Percentiles rank a stretch among this genome's conserved stretches.
Conservation (phyloP, 179 eudicot species). For the Corrigiola litoralis region DNA sequence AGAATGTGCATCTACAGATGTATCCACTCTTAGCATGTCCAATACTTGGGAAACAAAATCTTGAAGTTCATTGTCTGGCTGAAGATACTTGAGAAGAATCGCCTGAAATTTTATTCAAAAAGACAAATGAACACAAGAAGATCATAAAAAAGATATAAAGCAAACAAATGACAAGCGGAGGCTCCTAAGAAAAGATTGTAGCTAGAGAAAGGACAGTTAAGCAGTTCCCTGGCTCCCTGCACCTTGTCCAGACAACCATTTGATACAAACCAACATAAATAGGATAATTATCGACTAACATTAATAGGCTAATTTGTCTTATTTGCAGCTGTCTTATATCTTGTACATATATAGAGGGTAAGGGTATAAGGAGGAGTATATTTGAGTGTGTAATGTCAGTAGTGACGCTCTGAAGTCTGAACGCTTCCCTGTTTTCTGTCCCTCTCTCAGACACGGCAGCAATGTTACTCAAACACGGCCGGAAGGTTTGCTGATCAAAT, state of each 20-base stretch:
- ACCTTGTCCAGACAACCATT: background rate
- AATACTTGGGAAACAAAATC: slow-evolving; percentile 67
- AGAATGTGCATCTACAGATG: slow-evolving; percentile 82
- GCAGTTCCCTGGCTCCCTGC: background rate
- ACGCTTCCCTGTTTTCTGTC: too few species aligned
- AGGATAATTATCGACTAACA: too few species aligned
- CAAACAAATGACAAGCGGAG: slow-evolving; percentile 5
- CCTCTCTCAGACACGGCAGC: too few species aligned
- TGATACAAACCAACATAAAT: too few species aligned
- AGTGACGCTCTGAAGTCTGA: too few species aligned
- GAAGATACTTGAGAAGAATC: slow-evolving; percentile 74
- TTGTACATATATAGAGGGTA: too few species aligned
- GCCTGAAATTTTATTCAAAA: slow-evolving; percentile 50
- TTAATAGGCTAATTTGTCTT: too few species aligned
- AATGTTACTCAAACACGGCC: too few species aligned
- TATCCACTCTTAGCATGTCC: slow-evolving; percentile 77
- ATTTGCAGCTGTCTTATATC: too few species aligned
- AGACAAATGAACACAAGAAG: slow-evolving; percentile 2
- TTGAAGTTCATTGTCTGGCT: slow-evolving; percentile 87
- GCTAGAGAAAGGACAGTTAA: background rate
- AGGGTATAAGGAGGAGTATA: too few species aligned
- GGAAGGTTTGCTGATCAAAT: too few species aligned
- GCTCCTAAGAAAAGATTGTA: background rate
- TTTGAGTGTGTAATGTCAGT: too few species aligned
- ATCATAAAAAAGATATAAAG: slow-evolving; percentile 5